Evolutionary conservation across 371 early-diverging fungal species (phyloP).

Genomic region (Syncephalis plumigaleata): DNA sequence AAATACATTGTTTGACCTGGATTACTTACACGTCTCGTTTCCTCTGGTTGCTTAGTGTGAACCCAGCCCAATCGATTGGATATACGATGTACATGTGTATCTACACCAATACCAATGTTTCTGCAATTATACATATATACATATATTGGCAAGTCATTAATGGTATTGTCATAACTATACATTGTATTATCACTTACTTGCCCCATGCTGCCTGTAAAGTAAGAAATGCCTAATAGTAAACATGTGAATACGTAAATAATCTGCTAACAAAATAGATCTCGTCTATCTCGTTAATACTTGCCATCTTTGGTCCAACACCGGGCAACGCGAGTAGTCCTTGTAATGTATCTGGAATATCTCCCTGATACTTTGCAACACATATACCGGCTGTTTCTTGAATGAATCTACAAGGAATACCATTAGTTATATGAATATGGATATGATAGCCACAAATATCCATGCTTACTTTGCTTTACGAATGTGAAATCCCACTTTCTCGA

Average conservation of each 20-base stretch:
- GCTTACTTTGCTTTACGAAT: conserved; percentile 54
- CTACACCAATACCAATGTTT: conserved; percentile 93
- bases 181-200: conserved; percentile 18
- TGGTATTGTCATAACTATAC: too few species aligned
- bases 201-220: conserved; percentile 79
- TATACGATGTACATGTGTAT: conserved; percentile 96
- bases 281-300: too few species aligned
- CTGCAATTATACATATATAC: conserved; percentile 9
- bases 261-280: not conserved
- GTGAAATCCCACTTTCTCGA: conserved; percentile 84
- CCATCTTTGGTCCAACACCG: conserved; percentile 98
- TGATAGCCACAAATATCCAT: not conserved
- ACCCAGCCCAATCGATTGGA: conserved; percentile 83
- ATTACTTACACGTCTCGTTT: conserved; percentile 42
- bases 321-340: conserved; percentile 67
- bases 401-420: conserved; percentile 16
- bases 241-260: not conserved
- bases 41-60: conserved; percentile 60
- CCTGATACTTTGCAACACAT: conserved; percentile 43
- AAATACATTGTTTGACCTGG: conserved; percentile 4
- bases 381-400: conserved; percentile 62
- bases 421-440: not conserved
- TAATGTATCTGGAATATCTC: conserved; percentile 75
- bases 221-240: conserved; percentile 44
- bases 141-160: not conserved